Base-by-base conservation (phyloP, 2,329 filamentous ascomycete genomes). In the Beauveria bassiana region DNA sequence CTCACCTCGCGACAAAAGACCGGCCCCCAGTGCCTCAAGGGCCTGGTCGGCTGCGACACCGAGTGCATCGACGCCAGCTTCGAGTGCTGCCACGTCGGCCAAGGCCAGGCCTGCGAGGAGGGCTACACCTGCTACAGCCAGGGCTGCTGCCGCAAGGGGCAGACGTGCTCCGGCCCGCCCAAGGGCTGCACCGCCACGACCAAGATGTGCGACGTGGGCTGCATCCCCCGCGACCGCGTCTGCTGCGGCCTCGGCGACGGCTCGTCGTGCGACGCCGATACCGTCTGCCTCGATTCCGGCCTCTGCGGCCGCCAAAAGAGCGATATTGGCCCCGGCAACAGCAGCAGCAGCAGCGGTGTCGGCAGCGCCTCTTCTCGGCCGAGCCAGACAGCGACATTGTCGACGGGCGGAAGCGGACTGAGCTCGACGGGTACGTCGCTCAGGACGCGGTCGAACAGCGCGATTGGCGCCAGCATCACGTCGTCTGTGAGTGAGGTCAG, bases 71-170 rank as follows among this genome's bases (percentile, higher is more conserved):
- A 62, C 26, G 34, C 5, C 14, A 6, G 14, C 8, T 62, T 38
- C 28, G 24, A 51, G 26, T 62, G 60, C 60, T 62, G 60, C 53
- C 20, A 52, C 38, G 43, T 43, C 52, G 59, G 59, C 34, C 52
- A 61, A 7, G 59, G 59, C 43, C 43, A 61, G 34, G 59, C 59
- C 22, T 61, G 59, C 52, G 31, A 57, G 24, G 20, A 26, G 10
- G 59, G 59, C 34, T 61, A 61, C 59, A 31, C 18, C 31, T 61
- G 59, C 59, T 56, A 51, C 38, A 26, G 22, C 45, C 51, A 61
- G 22, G 59, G 59, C 52, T 61, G 59, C 59, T 61, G 59, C 26
- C 59, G 45, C 52, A 7, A 51, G 9, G 59, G 59, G 7, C n/a
- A 49, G 51, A 51, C 45, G 12, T 61, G 59, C 45, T 38, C 42